Evolutionary conservation across 2,329 filamentous ascomycete genomes (phyloP).

Genomic region (Alternaria brassicicola): DNA sequence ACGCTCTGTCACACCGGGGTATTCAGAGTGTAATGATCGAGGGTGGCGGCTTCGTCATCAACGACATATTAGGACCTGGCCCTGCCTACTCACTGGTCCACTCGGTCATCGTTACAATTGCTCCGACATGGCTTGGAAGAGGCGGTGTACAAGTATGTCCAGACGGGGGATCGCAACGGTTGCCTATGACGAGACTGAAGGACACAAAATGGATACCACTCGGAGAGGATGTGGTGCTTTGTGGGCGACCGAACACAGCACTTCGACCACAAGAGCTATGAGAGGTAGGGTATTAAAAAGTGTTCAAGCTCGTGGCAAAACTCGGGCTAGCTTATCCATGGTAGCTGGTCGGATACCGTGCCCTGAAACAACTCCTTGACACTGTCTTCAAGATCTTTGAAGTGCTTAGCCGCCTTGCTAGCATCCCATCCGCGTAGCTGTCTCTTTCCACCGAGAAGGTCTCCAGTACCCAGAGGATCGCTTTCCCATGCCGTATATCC

Average conservation of each 20-base stretch:
- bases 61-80: conserved; percentile 66
- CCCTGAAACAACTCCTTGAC: conserved; percentile 38
- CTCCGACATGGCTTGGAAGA: conserved; percentile 85
- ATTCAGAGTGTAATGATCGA: conserved; percentile 88
- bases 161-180: conserved; percentile 56
- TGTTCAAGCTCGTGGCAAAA: background rate
- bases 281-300: background rate
- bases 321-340: conserved; percentile 27
- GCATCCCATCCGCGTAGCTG: conserved; percentile 49
- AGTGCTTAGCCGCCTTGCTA: conserved; percentile 20
- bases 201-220: conserved; percentile 77
- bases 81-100: conserved; percentile 60
- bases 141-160: conserved; percentile 83
- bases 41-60: conserved; percentile 82
- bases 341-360: conserved; percentile 26
- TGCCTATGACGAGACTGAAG: conserved; percentile 68
- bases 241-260: conserved; percentile 61
- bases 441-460: conserved; percentile 48
- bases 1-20: conserved; percentile 45
- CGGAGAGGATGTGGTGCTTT: conserved; percentile 83
- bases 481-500: conserved; percentile 48
- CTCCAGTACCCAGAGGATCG: conserved; percentile 50
- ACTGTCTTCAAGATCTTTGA: conserved; percentile 34
- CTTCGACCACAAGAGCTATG: background rate
- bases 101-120: conserved; percentile 85